These are phyloP conservation scores for Trichoderma endophyticum DNA, from an alignment of 2,329 filamentous ascomycete genomes.

Conservation along the genomic window DNA sequence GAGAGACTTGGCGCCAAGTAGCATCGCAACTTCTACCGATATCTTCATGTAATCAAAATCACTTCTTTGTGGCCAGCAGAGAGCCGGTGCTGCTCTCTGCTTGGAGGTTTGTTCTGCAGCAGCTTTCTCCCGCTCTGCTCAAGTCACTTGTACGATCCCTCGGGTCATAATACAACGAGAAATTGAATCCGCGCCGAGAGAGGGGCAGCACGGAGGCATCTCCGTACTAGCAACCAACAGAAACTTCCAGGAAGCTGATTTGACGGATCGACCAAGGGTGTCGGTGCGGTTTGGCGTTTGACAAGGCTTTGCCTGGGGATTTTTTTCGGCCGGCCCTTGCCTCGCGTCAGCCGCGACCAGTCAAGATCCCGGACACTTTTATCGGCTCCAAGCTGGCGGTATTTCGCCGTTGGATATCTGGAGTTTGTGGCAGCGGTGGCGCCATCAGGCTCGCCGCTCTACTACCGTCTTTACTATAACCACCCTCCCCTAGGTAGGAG, in stretches of 20 bases:
- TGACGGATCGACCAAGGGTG: neutral
- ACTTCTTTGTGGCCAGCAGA: neutral
- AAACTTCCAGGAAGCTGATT: neutral
- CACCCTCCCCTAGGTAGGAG: neutral
- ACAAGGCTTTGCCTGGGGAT: neutral
- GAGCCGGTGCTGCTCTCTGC: neutral
- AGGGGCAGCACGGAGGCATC: neutral
- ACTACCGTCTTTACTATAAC: neutral
- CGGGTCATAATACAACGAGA: neutral
- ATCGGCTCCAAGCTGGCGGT: constrained; percentile 14
- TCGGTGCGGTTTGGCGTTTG: neutral
- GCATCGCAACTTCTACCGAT: neutral
- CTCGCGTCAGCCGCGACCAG: neutral
- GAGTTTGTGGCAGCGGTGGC: neutral
- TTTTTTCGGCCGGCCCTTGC: neutral
- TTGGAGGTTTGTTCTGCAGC: neutral
- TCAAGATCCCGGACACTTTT: neutral
- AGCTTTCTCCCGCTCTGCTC: neutral
- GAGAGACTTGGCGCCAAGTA: neutral
- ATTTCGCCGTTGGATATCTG: neutral
- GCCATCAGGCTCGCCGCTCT: neutral
- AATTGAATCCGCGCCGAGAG: neutral
- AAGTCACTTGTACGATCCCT: neutral
- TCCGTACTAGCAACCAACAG: neutral
- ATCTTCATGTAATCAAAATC: neutral